Evolutionary conservation across 352 stramenopile genomes (phyloP).

Genomic region (Pythium periplocum): DNA sequence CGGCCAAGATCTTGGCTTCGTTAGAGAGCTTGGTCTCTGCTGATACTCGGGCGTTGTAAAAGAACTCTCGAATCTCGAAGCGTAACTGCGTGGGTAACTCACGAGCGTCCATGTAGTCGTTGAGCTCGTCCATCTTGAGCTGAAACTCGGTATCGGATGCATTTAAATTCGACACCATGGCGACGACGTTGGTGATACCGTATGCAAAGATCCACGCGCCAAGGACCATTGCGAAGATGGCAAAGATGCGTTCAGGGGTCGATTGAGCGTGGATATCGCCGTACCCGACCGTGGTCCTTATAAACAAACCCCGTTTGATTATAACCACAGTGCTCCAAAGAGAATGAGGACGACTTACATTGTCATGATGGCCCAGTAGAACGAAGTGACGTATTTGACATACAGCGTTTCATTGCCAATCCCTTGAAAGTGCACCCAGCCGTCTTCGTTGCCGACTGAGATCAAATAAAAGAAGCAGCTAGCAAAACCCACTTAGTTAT

Average conservation of each 20-base stretch:
- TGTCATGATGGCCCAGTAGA: conserved; percentile 78
- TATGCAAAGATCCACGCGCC: conserved; percentile 81
- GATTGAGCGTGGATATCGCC: conserved; percentile 51
- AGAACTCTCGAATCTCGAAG: conserved; percentile 81
- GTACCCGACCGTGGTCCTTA: conserved; percentile 71
- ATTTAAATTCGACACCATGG: conserved; percentile 69
- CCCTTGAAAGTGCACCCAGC: conserved; percentile 35
- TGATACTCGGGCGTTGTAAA: conserved; percentile 69
- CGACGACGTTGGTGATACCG: conserved; percentile 71
- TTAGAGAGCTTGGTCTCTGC: conserved; percentile 67
- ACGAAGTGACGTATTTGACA: conserved; percentile 53
- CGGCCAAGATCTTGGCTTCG: conserved; percentile 62
- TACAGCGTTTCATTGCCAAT: conserved; percentile 36
- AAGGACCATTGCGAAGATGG: conserved; percentile 67
- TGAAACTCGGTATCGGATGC: conserved; percentile 55
- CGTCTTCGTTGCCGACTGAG: conserved; percentile 35
- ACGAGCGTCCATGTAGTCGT: conserved; percentile 77
- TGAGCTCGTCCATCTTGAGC: conserved; percentile 73
- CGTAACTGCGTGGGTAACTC: conserved; percentile 67
- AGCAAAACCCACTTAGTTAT: not conserved
- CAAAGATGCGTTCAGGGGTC: conserved; percentile 59
- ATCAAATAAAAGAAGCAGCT: conserved; percentile 66
- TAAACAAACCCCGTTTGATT: not conserved
- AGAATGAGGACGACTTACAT: conserved; percentile 28
- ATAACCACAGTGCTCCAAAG: not conserved